Evolutionary conservation across 805 yeast species (phyloP).

Genomic region (Barnettozyma californica): DNA sequence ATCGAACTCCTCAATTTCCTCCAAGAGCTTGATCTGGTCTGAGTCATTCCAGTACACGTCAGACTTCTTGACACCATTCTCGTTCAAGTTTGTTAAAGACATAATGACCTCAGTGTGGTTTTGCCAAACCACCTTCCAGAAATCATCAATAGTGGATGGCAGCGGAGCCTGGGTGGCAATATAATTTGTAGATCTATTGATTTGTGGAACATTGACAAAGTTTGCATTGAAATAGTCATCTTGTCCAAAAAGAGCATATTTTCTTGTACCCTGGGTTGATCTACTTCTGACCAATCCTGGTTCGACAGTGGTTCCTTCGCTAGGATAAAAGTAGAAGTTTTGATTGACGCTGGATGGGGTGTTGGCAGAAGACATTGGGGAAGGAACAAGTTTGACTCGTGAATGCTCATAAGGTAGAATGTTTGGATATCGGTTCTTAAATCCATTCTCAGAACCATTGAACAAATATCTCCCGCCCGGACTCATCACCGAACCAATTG

Average conservation of each 20-base stretch:
- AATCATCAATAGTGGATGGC: conserved; percentile 71
- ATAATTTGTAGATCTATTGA: conserved; percentile 39
- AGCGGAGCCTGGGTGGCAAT: conserved; percentile 93
- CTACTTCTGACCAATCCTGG: background rate
- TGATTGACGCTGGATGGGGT: conserved; percentile 7
- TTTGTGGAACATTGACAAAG: conserved; percentile 43
- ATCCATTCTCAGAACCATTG: conserved; percentile 58
- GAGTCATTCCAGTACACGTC: conserved; percentile 75
- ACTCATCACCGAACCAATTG: background rate
- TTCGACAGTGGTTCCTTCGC: background rate
- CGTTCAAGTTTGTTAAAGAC: conserved; percentile 70
- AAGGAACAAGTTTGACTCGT: conserved; percentile 34
- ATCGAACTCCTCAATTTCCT: conserved; percentile 26
- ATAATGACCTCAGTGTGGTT: conserved; percentile 64
- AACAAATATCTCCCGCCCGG: conserved; percentile 14
- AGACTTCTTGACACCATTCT: conserved; percentile 74
- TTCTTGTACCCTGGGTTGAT: conserved; percentile 3
- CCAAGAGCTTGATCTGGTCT: conserved; percentile 30
- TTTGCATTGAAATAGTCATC: conserved; percentile 48
- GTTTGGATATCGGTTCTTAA: conserved; percentile 75
- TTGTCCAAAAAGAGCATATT: background rate
- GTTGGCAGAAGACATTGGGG: conserved; percentile 23
- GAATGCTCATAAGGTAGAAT: conserved; percentile 63
- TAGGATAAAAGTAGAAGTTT: conserved; percentile 4
- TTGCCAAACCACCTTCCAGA: conserved; percentile 78